A percentile compares a stretch with the other conserved stretches of the same genome.
phyloP scores from a whole-genome alignment of 345 rosid species.

The Litchi chinensis region DNA sequence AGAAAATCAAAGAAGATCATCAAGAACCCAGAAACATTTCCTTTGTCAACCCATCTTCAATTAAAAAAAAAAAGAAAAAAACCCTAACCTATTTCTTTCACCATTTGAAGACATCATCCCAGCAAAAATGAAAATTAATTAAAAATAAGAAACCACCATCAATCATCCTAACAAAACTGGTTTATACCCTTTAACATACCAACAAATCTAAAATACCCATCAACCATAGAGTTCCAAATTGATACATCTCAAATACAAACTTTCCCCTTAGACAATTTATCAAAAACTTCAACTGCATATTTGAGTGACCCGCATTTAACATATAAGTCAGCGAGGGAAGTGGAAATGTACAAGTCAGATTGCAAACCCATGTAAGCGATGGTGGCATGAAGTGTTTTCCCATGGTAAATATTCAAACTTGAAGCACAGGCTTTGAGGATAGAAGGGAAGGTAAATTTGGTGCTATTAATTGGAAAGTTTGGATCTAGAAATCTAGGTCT shows the following conservation, averaged over 20 bases:
- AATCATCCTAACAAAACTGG: slow-evolving; percentile 36
- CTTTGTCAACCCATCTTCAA: too few species aligned
- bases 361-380: slow-evolving; percentile 45
- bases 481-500: background rate
- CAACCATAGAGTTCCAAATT: slow-evolving; percentile 69
- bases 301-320: slow-evolving; percentile 57
- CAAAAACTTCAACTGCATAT: slow-evolving; percentile 70
- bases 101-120: too few species aligned
- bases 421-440: slow-evolving; percentile 66
- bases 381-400: slow-evolving; percentile 58
- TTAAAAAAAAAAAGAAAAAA: too few species aligned
- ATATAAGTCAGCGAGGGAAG: slow-evolving; percentile 65
- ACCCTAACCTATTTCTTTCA: too few species aligned
- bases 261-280: slow-evolving; percentile 42
- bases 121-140: too few species aligned
- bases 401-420: slow-evolving; percentile 43
- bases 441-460: slow-evolving; percentile 61
- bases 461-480: slow-evolving; percentile 34
- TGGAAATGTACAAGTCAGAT: slow-evolving; percentile 49
- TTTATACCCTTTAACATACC: slow-evolving; percentile 42
- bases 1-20: too few species aligned
- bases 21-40: too few species aligned
- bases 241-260: slow-evolving; percentile 46
- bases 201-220: slow-evolving; percentile 52
- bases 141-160: too few species aligned